These are phyloP conservation scores for Dryadomyces sulphureus DNA, from an alignment of 2,329 filamentous ascomycete species.

Conservation along the genomic window DNA sequence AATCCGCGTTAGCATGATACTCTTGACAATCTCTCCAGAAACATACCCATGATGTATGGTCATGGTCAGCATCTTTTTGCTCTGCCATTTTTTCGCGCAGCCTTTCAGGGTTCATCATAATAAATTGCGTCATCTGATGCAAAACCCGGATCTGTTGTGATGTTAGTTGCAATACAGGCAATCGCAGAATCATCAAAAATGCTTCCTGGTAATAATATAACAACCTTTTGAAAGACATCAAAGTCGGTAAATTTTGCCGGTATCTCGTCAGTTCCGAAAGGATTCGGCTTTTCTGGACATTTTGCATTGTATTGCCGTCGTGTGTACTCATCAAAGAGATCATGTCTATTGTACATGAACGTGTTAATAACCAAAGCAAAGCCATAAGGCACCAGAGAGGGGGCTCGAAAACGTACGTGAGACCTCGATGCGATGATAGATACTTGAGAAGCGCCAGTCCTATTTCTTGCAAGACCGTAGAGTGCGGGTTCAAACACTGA, in stretches of 20 bases:
- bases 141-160: constrained; percentile 59
- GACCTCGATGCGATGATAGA: constrained; percentile 80
- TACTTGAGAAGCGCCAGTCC: constrained; percentile 81
- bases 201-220: no score
- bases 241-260: constrained; percentile 67
- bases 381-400: no score
- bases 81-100: constrained; percentile 78
- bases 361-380: no score
- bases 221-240: constrained; percentile 64
- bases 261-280: constrained; percentile 65
- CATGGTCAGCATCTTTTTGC: constrained; percentile 67
- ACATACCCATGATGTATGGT: constrained; percentile 73
- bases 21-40: constrained; percentile 22
- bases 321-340: constrained; percentile 87
- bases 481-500: constrained; percentile 72
- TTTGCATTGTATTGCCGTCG: constrained; percentile 79
- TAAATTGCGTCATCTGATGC: constrained; percentile 81
- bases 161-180: no score
- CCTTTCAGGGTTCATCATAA: constrained; percentile 72
- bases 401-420: no score
- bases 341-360: constrained; percentile 37
- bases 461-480: constrained; percentile 62
- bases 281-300: constrained; percentile 56
- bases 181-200: no score
- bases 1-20: constrained; percentile 1